These are phyloP conservation scores for Rhizopus arrhizus DNA, from an alignment of 371 early-diverging fungal species.

Conservation along the genomic window DNA sequence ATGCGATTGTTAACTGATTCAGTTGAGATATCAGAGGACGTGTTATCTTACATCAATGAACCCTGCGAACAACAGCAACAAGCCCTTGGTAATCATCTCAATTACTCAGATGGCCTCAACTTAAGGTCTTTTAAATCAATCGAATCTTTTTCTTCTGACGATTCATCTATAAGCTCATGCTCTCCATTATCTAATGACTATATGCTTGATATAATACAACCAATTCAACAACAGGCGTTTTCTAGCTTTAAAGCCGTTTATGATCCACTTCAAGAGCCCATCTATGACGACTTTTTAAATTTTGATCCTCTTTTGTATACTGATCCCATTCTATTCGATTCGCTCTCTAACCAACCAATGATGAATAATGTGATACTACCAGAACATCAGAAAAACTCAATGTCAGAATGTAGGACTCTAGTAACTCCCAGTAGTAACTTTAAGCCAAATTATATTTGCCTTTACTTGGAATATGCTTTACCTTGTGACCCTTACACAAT, in stretches of 20 bases:
- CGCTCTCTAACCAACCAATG: constrained; percentile 1
- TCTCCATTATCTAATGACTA: constrained; percentile 51
- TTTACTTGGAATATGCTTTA: constrained; percentile 45
- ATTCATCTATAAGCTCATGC: constrained; percentile 45
- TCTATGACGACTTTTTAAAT: background rate
- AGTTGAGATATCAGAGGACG: constrained; percentile 38
- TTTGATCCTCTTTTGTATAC: background rate
- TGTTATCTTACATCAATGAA: background rate
- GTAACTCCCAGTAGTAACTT: background rate
- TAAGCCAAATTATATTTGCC: constrained; percentile 54
- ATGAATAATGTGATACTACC: background rate
- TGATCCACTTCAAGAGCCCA: constrained; percentile 31
- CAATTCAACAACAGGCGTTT: constrained; percentile 23
- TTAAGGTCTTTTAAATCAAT: constrained; percentile 23
- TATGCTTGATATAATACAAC: constrained; percentile 52
- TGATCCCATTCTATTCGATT: constrained; percentile 16
- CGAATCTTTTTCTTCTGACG: constrained; percentile 44
- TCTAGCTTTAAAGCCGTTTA: constrained; percentile 29
- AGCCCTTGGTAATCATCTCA: background rate
- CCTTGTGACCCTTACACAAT: constrained; percentile 42
- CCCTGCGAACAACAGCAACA: background rate
- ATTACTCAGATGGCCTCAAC: background rate
- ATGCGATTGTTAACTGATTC: constrained; percentile 51
- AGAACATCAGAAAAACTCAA: background rate
- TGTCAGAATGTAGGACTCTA: background rate